Conservation (phyloP, 129 eudicot genomes). For the Lactuca sativa region DNA sequence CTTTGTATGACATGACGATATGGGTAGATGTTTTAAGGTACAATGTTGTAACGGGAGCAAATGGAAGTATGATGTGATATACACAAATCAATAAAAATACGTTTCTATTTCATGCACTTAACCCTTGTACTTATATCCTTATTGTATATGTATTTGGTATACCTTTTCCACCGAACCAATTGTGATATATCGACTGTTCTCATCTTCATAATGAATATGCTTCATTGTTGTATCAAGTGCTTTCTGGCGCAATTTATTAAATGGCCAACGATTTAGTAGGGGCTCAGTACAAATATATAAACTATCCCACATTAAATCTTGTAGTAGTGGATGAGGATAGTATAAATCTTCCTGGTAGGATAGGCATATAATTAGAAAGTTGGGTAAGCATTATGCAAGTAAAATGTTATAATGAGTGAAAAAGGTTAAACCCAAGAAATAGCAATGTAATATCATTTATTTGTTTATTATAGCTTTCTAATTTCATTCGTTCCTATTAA, state of each 20-base stretch:
- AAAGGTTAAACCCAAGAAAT: not conserved
- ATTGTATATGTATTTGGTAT: not conserved
- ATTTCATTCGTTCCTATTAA: not conserved
- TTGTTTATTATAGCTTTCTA: not conserved
- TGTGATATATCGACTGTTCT: slow-evolving; percentile 69
- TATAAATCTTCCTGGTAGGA: slow-evolving; percentile 32
- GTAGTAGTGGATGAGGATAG: slow-evolving; percentile 42
- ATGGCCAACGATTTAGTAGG: slow-evolving; percentile 35
- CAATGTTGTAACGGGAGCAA: not conserved
- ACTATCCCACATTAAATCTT: slow-evolving; percentile 47
- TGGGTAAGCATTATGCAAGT: not conserved
- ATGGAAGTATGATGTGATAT: too few species aligned
- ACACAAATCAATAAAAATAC: too few species aligned
- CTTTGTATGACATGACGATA: not conserved
- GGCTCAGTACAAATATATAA: slow-evolving; percentile 38
- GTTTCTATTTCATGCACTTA: not conserved
- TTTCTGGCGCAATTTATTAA: slow-evolving; percentile 33
- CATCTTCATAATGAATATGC: slow-evolving; percentile 66
- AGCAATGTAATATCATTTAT: not conserved
- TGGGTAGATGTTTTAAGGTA: too few species aligned
- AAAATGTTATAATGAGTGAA: not conserved
- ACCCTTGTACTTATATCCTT: not conserved
- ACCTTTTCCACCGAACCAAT: slow-evolving; percentile 83
- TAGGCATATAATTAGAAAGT: not conserved
- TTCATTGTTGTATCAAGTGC: slow-evolving; percentile 44